A percentile compares a stretch with the other conserved stretches of the same genome.
These are phyloP conservation scores for Picochlorum sp. DNA, from an alignment of 139 green algal genomes.

Conservation along the genomic window DNA sequence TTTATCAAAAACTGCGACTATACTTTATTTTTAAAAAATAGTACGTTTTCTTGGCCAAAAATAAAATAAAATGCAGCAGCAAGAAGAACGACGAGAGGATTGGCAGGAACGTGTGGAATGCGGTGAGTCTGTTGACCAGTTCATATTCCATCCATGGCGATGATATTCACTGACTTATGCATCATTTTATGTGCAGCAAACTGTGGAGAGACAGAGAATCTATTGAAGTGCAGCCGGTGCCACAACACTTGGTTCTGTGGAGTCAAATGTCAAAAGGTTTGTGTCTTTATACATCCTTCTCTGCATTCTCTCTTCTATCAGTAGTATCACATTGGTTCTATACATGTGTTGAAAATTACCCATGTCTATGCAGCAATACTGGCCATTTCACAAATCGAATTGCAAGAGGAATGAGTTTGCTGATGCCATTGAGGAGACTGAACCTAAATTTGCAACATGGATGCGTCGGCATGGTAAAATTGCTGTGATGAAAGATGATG, in stretches of 20 bases:
- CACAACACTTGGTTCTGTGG: slow-evolving; percentile 75
- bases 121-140: slow-evolving; percentile 15
- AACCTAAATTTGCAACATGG: slow-evolving; percentile 81
- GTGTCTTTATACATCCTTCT: slow-evolving; percentile 1
- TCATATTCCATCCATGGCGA: background rate
- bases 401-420: slow-evolving; percentile 89
- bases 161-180: background rate
- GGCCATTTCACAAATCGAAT: slow-evolving; percentile 72
- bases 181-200: slow-evolving; percentile 49
- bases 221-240: slow-evolving; percentile 75
- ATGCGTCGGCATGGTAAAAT: slow-evolving; percentile 73
- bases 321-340: background rate
- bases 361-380: slow-evolving; percentile 52
- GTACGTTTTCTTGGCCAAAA: too few species aligned
- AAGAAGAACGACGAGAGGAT: slow-evolving; percentile 5
- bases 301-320: background rate
- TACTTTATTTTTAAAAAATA: too few species aligned
- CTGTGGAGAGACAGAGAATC: slow-evolving; percentile 47
- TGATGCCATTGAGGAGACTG: slow-evolving; percentile 56
- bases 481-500: slow-evolving; percentile 66
- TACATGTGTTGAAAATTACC: background rate
- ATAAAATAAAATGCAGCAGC: too few species aligned
- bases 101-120: slow-evolving; percentile 15
- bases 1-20: too few species aligned
- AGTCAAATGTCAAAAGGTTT: slow-evolving; percentile 67